Evolutionary conservation across 169 alveolate species (phyloP).

Genomic region (Cryptosporidium xiaoi): DNA sequence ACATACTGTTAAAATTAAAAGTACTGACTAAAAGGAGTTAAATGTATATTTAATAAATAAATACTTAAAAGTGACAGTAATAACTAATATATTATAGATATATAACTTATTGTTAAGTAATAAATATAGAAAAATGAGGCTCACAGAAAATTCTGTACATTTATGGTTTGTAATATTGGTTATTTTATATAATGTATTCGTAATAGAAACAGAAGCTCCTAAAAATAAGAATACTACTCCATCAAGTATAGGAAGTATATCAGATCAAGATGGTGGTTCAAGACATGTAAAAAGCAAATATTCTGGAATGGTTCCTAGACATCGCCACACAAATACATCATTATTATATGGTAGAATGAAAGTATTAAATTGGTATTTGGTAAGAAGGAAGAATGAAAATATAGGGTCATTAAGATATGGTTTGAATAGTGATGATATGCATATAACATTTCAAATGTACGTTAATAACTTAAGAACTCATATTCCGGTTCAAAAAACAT

Average conservation of each 20-base stretch:
- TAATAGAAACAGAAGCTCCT: not conserved
- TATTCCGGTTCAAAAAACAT: slow-evolving; percentile 57
- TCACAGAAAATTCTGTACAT: not conserved
- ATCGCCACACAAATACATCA: slow-evolving; percentile 36
- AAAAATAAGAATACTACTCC: not conserved
- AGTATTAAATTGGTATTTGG: slow-evolving; percentile 31
- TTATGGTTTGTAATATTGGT: not conserved
- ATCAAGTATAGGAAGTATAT: not conserved
- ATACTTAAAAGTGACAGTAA: no score
- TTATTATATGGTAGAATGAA: slow-evolving; percentile 57
- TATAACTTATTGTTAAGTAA: no score
- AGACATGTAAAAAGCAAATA: slow-evolving; percentile 26
- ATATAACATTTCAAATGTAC: slow-evolving; percentile 32
- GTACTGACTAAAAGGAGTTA: no score
- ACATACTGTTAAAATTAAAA: no score
- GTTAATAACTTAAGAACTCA: slow-evolving; percentile 50
- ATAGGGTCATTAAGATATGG: slow-evolving; percentile 67
- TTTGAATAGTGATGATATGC: slow-evolving; percentile 70
- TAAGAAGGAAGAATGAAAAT: slow-evolving; percentile 17
- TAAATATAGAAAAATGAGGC: not conserved
- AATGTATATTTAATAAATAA: no score
- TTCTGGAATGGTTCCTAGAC: slow-evolving; percentile 54
- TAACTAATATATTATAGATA: no score
- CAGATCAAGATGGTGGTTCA: not conserved
- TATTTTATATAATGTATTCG: not conserved